These are phyloP conservation scores for Saturnispora hagleri DNA, from an alignment of 805 yeast genomes.

Conservation along the genomic window DNA sequence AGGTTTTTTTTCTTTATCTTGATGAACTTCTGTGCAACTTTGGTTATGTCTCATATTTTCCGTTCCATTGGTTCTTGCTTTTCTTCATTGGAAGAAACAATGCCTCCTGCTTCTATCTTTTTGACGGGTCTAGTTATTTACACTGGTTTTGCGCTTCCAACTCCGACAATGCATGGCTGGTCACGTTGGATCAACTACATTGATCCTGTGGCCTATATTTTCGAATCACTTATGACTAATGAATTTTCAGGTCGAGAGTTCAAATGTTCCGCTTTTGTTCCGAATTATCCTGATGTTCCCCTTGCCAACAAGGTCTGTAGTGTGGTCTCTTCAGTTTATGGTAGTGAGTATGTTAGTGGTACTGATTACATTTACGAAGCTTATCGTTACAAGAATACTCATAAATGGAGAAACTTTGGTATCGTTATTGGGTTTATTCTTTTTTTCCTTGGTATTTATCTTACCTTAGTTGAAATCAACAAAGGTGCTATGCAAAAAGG, in stretches of 20 bases:
- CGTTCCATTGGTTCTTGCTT: slow-evolving; percentile 44
- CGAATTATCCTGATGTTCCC: slow-evolving; percentile 27
- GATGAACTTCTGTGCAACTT: slow-evolving; percentile 34
- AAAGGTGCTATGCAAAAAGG: slow-evolving; percentile 62
- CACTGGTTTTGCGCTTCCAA: slow-evolving; percentile 53
- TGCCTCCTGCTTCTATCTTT: slow-evolving; percentile 49
- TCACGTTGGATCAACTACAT: slow-evolving; percentile 56
- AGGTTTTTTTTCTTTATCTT: slow-evolving; percentile 44
- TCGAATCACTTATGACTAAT: slow-evolving; percentile 49
- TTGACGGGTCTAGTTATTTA: slow-evolving; percentile 37
- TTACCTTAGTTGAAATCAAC: slow-evolving; percentile 46
- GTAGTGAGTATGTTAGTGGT: slow-evolving; percentile 47
- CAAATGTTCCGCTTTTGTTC: slow-evolving; percentile 40
- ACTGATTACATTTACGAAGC: slow-evolving; percentile 42
- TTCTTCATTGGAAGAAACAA: slow-evolving; percentile 40
- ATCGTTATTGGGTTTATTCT: slow-evolving; percentile 47
- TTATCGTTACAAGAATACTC: slow-evolving; percentile 42
- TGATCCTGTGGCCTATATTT: slow-evolving; percentile 49
- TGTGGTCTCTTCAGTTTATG: slow-evolving; percentile 51
- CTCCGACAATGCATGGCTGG: slow-evolving; percentile 52
- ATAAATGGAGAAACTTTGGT: slow-evolving; percentile 80
- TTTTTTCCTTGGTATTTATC: slow-evolving; percentile 45
- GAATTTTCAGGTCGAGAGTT: slow-evolving; percentile 43
- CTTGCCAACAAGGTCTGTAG: slow-evolving; percentile 22
- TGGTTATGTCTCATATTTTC: slow-evolving; percentile 47